These are phyloP conservation scores for Chrysochromulina tobinii DNA, from an alignment of 78 protist genomes.

Conservation along the genomic window DNA sequence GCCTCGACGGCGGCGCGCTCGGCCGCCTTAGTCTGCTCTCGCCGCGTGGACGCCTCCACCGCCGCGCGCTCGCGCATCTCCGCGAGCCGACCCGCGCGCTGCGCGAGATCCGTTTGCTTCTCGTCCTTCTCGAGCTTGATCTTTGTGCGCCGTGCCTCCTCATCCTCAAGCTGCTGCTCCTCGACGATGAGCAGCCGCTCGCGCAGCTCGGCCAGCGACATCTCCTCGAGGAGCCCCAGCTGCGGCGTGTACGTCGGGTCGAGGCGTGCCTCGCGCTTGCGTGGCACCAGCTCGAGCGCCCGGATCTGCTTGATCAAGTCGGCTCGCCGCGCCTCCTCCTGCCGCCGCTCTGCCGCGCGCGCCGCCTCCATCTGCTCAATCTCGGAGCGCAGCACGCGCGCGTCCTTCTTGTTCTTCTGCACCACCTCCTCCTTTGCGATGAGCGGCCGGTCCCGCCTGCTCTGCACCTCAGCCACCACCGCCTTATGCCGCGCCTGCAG, in stretches of 20 bases:
- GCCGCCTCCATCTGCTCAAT: neutral
- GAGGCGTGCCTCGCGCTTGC: neutral
- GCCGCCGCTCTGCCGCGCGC: neutral
- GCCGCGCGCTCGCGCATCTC: conserved; percentile 25
- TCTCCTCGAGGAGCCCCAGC: conserved; percentile 39
- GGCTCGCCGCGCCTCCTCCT: neutral
- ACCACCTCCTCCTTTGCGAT: neutral
- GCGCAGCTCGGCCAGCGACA: conserved; percentile 39
- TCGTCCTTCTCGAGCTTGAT: neutral
- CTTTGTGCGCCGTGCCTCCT: neutral
- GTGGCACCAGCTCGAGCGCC: conserved; percentile 51
- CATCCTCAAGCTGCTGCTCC: neutral
- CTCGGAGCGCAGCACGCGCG: conserved; percentile 7
- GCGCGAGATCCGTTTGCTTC: conserved; percentile 11
- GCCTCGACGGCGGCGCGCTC: neutral
- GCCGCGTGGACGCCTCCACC: neutral
- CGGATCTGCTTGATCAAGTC: conserved; percentile 49
- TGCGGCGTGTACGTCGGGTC: conserved; percentile 40
- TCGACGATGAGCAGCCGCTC: conserved; percentile 24
- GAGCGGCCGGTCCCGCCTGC: neutral
- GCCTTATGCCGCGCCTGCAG: neutral
- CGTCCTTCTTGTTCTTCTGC: neutral
- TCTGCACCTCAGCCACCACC: neutral
- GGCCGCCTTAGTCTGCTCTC: neutral
- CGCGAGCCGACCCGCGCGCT: neutral